Conservation (phyloP, 257 asterid genomes). For the Solanum okadae region DNA sequence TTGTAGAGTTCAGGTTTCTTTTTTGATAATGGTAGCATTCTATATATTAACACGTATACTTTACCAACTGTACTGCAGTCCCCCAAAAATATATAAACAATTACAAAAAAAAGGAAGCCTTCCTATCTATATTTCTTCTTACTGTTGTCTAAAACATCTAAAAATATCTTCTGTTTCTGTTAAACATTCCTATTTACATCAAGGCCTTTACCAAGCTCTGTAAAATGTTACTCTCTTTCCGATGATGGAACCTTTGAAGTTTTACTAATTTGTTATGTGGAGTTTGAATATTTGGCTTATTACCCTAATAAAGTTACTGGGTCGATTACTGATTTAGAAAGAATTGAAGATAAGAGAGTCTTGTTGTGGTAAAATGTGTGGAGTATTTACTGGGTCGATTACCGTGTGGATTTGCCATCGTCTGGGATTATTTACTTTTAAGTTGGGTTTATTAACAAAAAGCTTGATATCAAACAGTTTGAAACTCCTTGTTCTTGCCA, state of each 20-base stretch:
- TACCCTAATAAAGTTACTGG: conserved; percentile 63
- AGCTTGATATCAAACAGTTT: conserved; percentile 71
- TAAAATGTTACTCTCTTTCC: conserved; percentile 48
- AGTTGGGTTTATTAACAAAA: conserved; percentile 81
- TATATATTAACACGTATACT: neutral
- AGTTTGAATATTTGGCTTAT: conserved; percentile 77
- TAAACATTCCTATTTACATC: too few species aligned
- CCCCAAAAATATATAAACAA: too few species aligned
- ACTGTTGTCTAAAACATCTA: neutral
- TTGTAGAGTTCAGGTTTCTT: neutral
- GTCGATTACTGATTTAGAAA: conserved; percentile 49
- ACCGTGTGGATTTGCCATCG: conserved; percentile 74
- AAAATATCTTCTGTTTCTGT: too few species aligned
- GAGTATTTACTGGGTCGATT: too few species aligned
- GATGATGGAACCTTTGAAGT: conserved; percentile 69
- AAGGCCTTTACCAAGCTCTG: conserved; percentile 49
- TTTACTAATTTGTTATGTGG: conserved; percentile 37
- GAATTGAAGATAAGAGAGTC: conserved; percentile 67
- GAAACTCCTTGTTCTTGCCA: conserved; percentile 59
- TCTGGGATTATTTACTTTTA: conserved; percentile 62
- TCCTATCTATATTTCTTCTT: neutral
- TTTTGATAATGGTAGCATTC: neutral
- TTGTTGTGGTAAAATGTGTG: conserved; percentile 73
- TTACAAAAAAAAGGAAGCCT: neutral
- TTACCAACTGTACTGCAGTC: neutral